Base-by-base conservation (phyloP, 179 eudicot genomes). In the Nepenthes alata region DNA sequence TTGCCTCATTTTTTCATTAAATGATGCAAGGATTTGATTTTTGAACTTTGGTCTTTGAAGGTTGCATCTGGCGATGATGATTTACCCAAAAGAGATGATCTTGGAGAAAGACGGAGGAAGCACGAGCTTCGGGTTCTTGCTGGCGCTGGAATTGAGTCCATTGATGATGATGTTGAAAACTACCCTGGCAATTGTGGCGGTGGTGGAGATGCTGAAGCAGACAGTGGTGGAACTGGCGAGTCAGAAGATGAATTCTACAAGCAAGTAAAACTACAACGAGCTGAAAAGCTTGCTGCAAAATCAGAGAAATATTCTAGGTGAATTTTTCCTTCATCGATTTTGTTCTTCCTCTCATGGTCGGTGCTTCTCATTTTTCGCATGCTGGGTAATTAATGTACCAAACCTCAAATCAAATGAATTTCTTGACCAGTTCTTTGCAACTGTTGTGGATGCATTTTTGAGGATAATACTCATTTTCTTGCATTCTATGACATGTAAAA, bases 41-140 rank as follows among this genome's bases (percentile, higher is more conserved):
- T 58, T 51, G 54, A 48, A 58, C 53, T 38, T 35, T 57, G 55
- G 4, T 61, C 64, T 50, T 58, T 69, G 65, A 62, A 87, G 93
- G 75, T 76, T 67, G 64, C 80, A 65, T 85, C 97, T 72, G 98
- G 98, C 66, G 98, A 93, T 69, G 97, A 87, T 72, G 98, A 93
- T 81, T 66, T 90, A 60, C 98, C 98, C 2, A 77, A 75, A 72
- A 80, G 97, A 65, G 98, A 93, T 69, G 91, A 87, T 71, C 76
- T 93, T 61, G 98, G 98, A 63, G 95, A 87, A 77, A 82, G 95
- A 72, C 77, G 98, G 67, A 81, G 90, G 81, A 93, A 90, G 71
- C 88, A 83, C 41, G 98, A 93, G 70, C 81, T 81, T 38, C 89
- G 87, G 38, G 95, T 85, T 71, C 74, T 93, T 73, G 74, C 89